A percentile compares a stretch with the other conserved stretches of the same genome.
Conservation (phyloP, 2,329 filamentous ascomycete species). For the Clonostachys solani region DNA sequence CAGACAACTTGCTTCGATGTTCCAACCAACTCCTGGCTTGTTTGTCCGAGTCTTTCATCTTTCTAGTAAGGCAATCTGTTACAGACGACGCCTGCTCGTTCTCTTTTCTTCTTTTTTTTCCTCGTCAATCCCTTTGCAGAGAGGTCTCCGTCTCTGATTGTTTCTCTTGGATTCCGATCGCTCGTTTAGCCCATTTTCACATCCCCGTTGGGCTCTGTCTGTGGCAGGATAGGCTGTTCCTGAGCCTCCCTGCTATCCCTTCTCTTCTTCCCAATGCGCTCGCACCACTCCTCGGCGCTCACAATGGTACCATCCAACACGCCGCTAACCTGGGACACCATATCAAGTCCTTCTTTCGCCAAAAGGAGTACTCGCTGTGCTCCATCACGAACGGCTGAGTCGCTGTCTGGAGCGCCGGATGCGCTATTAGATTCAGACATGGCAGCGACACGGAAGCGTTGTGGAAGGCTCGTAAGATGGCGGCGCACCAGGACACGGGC, state of each 20-base stretch:
- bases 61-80: too few relatives aligned
- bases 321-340: conserved; percentile 86
- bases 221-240: conserved; percentile 16
- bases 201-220: conserved; percentile 15
- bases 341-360: conserved; percentile 86
- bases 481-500: conserved; percentile 77
- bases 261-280: conserved; percentile 55
- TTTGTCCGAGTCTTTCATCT: too few relatives aligned
- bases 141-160: too few relatives aligned
- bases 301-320: conserved; percentile 86
- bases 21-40: too few relatives aligned
- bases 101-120: too few relatives aligned
- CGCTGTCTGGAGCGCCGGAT: conserved; percentile 25
- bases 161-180: too few relatives aligned
- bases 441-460: conserved; percentile 73
- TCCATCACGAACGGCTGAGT: conserved; percentile 38
- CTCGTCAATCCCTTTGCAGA: too few relatives aligned
- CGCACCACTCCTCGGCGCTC: conserved; percentile 89
- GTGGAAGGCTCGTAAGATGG: conserved; percentile 80
- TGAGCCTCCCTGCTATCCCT: conserved; percentile 13
- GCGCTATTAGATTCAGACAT: conserved; percentile 24
- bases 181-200: conserved; percentile 22
- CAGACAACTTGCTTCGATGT: too few relatives aligned
- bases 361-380: conserved; percentile 80
- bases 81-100: too few relatives aligned